A percentile compares a stretch with the other conserved stretches of the same genome.
These are phyloP conservation scores for Dactylonectria estremocensis DNA, from an alignment of 2,329 filamentous ascomycete genomes.

Conservation along the genomic window DNA sequence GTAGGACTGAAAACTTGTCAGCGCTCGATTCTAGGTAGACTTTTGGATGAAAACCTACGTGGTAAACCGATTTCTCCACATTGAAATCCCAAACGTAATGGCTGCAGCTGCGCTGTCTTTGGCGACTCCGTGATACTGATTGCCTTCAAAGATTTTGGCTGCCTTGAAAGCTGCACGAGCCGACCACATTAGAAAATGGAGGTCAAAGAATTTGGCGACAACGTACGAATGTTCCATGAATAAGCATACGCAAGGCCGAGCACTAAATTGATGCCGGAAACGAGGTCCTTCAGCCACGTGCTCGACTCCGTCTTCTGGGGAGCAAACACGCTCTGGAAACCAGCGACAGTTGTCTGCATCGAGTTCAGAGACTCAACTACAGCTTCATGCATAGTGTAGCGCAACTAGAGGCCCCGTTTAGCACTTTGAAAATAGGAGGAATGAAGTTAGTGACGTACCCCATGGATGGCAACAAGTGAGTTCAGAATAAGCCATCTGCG, in stretches of 20 bases:
- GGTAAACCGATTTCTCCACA: neutral
- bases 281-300: neutral
- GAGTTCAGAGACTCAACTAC: neutral
- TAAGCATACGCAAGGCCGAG: neutral
- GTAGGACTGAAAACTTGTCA: neutral
- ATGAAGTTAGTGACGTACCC: neutral
- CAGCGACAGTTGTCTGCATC: neutral
- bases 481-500: neutral
- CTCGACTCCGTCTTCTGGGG: neutral
- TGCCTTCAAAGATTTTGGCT: neutral
- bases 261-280: neutral
- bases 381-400: neutral
- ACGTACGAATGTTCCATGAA: neutral
- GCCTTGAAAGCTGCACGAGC: neutral
- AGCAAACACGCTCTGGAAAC: neutral
- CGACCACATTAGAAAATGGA: no score
- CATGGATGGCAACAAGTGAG: neutral
- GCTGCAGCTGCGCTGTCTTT: slow-evolving; percentile 4
- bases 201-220: neutral
- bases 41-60: neutral
- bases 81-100: neutral
- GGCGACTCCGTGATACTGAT: neutral
- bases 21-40: neutral
- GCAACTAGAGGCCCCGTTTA: neutral
- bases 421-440: no score